phyloP scores from a whole-genome alignment of 1,284 basidiomycete species.

The Golubevia pallescens region DNA sequence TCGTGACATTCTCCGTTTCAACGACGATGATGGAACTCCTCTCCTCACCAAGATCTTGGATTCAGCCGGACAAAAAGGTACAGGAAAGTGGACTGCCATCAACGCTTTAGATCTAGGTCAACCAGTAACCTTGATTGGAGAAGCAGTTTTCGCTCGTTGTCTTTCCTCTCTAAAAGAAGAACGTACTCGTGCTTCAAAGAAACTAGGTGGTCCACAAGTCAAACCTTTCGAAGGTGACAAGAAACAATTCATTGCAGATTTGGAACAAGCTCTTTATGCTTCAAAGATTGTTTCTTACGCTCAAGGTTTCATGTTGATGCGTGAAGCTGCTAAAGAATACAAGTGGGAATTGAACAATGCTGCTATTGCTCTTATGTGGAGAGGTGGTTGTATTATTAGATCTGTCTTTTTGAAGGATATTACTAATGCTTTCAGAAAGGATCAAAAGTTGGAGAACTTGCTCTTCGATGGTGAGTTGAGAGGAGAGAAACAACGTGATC shows the following conservation, averaged over 20 bases:
- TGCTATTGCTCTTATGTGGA: slow-evolving; percentile 99
- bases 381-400: slow-evolving; percentile 96
- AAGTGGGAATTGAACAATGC: slow-evolving; percentile 74
- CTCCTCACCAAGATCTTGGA: slow-evolving; percentile 94
- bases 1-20: slow-evolving; percentile 66
- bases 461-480: slow-evolving; percentile 73
- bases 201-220: slow-evolving; percentile 84
- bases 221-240: slow-evolving; percentile 97
- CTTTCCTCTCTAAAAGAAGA: slow-evolving; percentile 97
- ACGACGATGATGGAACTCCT: slow-evolving; percentile 90
- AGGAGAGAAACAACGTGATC: too few species aligned
- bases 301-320: slow-evolving; percentile 99
- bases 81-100: slow-evolving; percentile 99
- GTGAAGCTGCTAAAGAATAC: slow-evolving; percentile 95
- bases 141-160: slow-evolving; percentile 99
- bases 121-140: slow-evolving; percentile 94
- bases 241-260: slow-evolving; percentile 97
- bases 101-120: slow-evolving; percentile 92
- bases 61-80: slow-evolving; percentile 97
- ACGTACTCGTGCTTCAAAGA: slow-evolving; percentile 89
- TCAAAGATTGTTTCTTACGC: slow-evolving; percentile 89
- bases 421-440: slow-evolving; percentile 73
- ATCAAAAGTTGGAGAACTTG: slow-evolving; percentile 84
- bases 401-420: slow-evolving; percentile 65
- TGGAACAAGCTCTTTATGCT: slow-evolving; percentile 98